Evolutionary conservation across 352 stramenopile species (phyloP), one percentile per base, ranked within the genome.

Genomic region (Pythium rishiriense): DNA sequence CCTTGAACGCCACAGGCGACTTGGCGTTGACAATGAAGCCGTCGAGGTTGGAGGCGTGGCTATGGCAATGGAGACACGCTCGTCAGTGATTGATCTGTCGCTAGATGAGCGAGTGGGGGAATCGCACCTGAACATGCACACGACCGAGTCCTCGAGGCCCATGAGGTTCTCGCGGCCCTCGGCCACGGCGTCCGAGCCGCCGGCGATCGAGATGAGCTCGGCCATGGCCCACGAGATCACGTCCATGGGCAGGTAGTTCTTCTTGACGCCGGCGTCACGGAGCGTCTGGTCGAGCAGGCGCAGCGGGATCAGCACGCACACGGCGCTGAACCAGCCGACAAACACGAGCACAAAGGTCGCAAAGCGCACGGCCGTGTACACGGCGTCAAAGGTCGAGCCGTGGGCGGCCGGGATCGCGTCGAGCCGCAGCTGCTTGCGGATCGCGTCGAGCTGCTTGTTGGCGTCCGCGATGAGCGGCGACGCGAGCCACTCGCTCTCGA

Each of bases 1-100:
- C 79, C 56, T 91, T 91, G 64, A 94, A 79, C 5, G 83, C 80
- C 60, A 81, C 63, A 0, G 84, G 86, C 21, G 86, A 92, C 24
- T 72, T 75, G 17, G 59, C 75, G 48, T 92, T 92, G n/a, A 93
- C 81, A 57, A 94, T 88, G 55, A 94, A 89, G 8, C 82, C 84
- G 54, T 94, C 86, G 9, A 92, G 69, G 66, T 94, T 94, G 31
- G 86, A 94, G 31, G 81, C 85, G 65, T 94, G 86, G 67, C 86
- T 80, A 37, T 29, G 22, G 19, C n/a, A n/a, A n/a, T n/a, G n/a
- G n/a, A n/a, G n/a, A n/a, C n/a, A n/a, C n/a, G n/a, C n/a, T n/a
- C n/a, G n/a, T n/a, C n/a, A n/a, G n/a, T n/a, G n/a, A n/a, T n/a
- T n/a, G n/a, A n/a, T n/a, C n/a, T n/a, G n/a, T n/a, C n/a, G n/a